These are phyloP conservation scores for Plantago lanceolata DNA, from an alignment of 305 asterid genomes.

Conservation along the genomic window DNA sequence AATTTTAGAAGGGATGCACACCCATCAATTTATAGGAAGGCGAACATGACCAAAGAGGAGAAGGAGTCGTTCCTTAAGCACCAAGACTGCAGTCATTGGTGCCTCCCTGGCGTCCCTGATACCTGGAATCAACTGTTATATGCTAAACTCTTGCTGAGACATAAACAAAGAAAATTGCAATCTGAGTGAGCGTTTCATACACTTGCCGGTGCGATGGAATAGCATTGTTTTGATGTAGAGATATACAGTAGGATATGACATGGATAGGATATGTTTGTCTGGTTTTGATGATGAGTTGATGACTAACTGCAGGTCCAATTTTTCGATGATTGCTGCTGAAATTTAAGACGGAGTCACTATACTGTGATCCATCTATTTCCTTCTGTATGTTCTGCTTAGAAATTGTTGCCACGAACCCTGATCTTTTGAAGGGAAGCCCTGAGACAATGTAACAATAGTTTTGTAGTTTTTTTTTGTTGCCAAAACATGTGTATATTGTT, in stretches of 20 bases:
- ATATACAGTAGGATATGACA: background rate
- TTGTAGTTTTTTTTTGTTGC: background rate
- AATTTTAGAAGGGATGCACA: conserved; percentile 38
- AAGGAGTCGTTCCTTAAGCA: conserved; percentile 21
- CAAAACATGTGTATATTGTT: background rate
- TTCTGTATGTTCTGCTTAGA: background rate
- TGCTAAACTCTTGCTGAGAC: conserved; percentile 34
- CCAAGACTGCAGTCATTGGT: conserved; percentile 49
- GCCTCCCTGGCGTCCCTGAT: conserved; percentile 43
- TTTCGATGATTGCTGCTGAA: background rate
- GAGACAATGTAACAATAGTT: conserved; percentile 7
- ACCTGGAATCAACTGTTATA: conserved; percentile 40
- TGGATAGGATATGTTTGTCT: background rate
- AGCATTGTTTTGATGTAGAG: background rate
- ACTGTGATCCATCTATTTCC: background rate
- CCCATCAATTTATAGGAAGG: conserved; percentile 39
- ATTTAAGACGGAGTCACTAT: background rate
- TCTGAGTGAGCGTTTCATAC: background rate
- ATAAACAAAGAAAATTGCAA: conserved; percentile 27
- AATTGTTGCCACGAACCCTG: background rate
- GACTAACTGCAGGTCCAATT: background rate
- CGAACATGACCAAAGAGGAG: conserved; percentile 37
- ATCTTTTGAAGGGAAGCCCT: background rate
- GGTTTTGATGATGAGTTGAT: background rate
- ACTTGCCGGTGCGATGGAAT: background rate